Evolutionary conservation across 2,329 filamentous ascomycete genomes (phyloP), one percentile per base, ranked within the genome.

Genomic region (Chaetoscypha palmicola): DNA sequence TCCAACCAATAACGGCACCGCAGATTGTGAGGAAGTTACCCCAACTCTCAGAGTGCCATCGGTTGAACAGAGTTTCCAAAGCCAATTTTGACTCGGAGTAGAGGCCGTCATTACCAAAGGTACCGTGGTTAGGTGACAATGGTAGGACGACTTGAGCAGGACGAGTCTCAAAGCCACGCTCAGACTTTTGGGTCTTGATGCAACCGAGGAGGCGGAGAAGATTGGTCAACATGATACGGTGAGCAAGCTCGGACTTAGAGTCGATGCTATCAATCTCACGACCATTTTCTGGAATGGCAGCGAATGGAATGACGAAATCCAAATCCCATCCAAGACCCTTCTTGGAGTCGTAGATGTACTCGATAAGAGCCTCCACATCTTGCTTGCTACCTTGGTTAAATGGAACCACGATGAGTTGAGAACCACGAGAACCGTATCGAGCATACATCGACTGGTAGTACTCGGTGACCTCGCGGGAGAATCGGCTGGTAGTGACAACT

Each of bases 381-480:
- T 97, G 91, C 71, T 96, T 94, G 72, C 91, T 97, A 52, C 91
- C 92, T 66, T 96, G 90, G 68, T 98, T 98, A 79, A 98, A 98
- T 38, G 94, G 92, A 43, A 97, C 94, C 43, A 98, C 92, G 31
- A 98, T 88, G 44, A 98, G 83, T 69, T 97, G 90, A 46, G 92
- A 97, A 53, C 92, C 92, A 53, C 88, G 86, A 49, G 88, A 87
- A 60, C 92, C 92, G 60, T 86, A 95, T 49, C 90, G 86, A 51
- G 90, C 86, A 67, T 98, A 98, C 86, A 98, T 97, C 45, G 88
- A 82, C 68, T 98, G 92, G 70, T 98, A 98, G 72, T 97, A 98
- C 70, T 98, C 92, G 4, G 92, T 98, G 45, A 98, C 92, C 66
- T 96, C 86, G 35, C 89, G 86, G 12, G 92, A 98, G 74, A 92